Conservation (phyloP, 75 land plant species). For the Larix kaempferi region DNA sequence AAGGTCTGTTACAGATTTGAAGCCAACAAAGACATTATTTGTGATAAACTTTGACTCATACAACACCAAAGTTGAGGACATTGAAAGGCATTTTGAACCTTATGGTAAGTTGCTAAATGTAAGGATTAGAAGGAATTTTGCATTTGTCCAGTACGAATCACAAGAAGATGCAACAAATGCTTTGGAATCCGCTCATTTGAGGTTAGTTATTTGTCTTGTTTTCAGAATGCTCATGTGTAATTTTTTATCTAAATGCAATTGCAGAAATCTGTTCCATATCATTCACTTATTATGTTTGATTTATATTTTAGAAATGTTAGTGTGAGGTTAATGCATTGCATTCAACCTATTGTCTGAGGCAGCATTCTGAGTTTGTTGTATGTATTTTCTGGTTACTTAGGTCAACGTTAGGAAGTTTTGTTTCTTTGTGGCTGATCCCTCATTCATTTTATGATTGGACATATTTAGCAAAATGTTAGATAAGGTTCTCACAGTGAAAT, state of each 20-base stretch:
- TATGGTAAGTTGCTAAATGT: slow-evolving; percentile 83
- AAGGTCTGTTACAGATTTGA: slow-evolving; percentile 47
- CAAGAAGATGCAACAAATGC: slow-evolving; percentile 89
- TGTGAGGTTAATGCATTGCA: too few species aligned
- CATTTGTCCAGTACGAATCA: slow-evolving; percentile 70
- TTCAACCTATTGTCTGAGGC: too few species aligned
- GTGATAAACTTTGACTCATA: slow-evolving; percentile 93
- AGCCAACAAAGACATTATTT: slow-evolving; percentile 91
- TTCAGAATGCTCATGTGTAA: background rate
- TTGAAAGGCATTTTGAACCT: slow-evolving; percentile 89
- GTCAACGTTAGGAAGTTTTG: too few species aligned
- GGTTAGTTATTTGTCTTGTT: slow-evolving; percentile 27
- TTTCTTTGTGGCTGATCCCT: background rate
- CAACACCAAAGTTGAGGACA: slow-evolving; percentile 63
- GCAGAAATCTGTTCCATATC: too few species aligned
- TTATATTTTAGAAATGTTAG: too few species aligned
- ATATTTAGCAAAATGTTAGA: slow-evolving; percentile 67
- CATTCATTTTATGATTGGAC: background rate
- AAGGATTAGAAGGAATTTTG: slow-evolving; percentile 89
- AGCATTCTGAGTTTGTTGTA: too few species aligned
- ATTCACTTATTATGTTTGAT: too few species aligned
- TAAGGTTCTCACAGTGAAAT: slow-evolving; percentile 84
- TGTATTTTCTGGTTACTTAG: too few species aligned
- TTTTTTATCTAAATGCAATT: too few species aligned
- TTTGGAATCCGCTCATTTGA: slow-evolving; percentile 71